Base-by-base conservation (phyloP, 2,329 filamentous ascomycete genomes). In the Biscogniauxia mediterranea region DNA sequence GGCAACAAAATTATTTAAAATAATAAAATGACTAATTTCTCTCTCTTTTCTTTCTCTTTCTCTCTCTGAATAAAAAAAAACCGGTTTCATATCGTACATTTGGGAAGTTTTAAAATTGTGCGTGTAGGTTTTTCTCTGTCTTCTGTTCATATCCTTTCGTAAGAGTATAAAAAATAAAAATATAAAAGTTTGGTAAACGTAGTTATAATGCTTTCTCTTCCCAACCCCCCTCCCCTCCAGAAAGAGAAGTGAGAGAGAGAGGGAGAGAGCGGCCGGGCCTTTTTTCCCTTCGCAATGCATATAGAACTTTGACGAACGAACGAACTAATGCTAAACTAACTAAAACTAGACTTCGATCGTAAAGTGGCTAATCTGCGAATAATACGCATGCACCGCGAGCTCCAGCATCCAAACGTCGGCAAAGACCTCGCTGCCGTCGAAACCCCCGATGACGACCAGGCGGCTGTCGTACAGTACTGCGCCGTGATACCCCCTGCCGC, bases 351-450 rank as follows among this genome's bases (percentile, higher is more conserved):
- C 85, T 69, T 89, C 86, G 68, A 90, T 89, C 49, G 81, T 86
- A 67, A 90, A 90, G 74, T 90, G 87, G 72, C 86, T 89, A 71
- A 90, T 90, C 75, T 90, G 88, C 64, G 87, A 89, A 70, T 89
- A 90, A 72, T 90, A 90, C 46, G 87, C 84, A 73, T 89, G 87
- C 11, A 90, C 86, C 1, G 86, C 88, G 68, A 90, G 76, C 76
- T 90, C 88, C 58, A 90, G 75, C 5, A 89, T 80, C 79, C 83
- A 86, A 19, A 89, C 87, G 63, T 90, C 88, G 42, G 83, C 83
- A 78, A 89, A 90, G 23, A 90, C 87, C 71, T 88, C 85, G 61
- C 77, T 81, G 57, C 87, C 88, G 73, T 90, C 88, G 66, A 89
- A 90, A 0, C 88, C 88, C 19, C 88, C 88, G 60, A 90, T 84